Percentiles rank a stretch among this genome's conserved stretches.
These are phyloP conservation scores for Senna siamea DNA, from an alignment of 306 rosid species.

Conservation along the genomic window DNA sequence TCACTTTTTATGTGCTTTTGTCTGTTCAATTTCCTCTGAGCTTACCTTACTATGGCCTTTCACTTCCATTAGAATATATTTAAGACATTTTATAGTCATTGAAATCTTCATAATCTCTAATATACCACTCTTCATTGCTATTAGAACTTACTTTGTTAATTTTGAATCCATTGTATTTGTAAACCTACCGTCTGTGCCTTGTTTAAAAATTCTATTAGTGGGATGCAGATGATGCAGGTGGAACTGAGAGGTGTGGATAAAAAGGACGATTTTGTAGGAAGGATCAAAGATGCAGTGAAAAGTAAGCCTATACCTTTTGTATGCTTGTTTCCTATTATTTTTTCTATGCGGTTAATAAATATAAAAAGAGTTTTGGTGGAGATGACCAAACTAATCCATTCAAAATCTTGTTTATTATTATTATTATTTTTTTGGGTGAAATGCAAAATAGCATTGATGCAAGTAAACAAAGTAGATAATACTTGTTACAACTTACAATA, in stretches of 20 bases:
- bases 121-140: conserved; percentile 10
- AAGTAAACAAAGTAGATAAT: conserved; percentile 15
- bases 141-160: neutral
- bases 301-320: conserved; percentile 50
- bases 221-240: conserved; percentile 68
- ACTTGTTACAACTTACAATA: neutral
- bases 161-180: conserved; percentile 8
- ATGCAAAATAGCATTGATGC: conserved; percentile 13
- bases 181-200: conserved; percentile 4
- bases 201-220: conserved; percentile 30
- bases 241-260: conserved; percentile 59
- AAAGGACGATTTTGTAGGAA: conserved; percentile 64
- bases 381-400: conserved; percentile 10
- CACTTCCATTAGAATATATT: neutral
- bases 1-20: neutral
- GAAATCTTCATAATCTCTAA: conserved; percentile 1
- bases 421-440: neutral
- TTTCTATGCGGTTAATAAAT: conserved; percentile 13
- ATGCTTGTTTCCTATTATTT: conserved; percentile 13
- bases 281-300: conserved; percentile 62
- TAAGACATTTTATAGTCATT: conserved; percentile 5
- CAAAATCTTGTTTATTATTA: conserved; percentile 23
- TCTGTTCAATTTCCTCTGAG: neutral
- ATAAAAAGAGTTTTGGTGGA: conserved; percentile 15
- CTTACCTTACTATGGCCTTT: conserved; percentile 3